Evolutionary conservation across 2,329 filamentous ascomycete genomes (phyloP).

Genomic region (Fusarium sarcochroum): DNA sequence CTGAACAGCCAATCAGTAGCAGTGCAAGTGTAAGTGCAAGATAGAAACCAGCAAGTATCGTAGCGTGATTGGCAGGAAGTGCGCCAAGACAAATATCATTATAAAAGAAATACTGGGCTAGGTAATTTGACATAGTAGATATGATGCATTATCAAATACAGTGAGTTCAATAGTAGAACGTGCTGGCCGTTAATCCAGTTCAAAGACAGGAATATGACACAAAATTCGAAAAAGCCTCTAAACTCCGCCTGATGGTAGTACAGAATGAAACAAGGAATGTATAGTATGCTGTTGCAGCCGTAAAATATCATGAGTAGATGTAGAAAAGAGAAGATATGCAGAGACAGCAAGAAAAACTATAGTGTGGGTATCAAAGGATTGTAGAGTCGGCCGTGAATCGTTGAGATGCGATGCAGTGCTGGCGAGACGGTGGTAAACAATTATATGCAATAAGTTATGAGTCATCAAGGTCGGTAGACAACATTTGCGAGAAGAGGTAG

Average conservation of each 20-base stretch:
- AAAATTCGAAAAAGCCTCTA: slow-evolving; percentile 14
- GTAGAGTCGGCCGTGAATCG: slow-evolving; percentile 48
- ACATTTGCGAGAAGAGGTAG: slow-evolving; percentile 63
- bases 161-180: slow-evolving; percentile 8
- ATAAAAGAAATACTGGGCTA: slow-evolving; percentile 16
- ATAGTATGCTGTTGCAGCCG: slow-evolving; percentile 42
- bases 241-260: slow-evolving; percentile 28
- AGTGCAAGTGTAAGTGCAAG: neutral
- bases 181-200: slow-evolving; percentile 1
- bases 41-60: neutral
- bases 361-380: slow-evolving; percentile 48
- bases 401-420: slow-evolving; percentile 32
- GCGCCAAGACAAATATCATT: slow-evolving; percentile 17
- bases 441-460: slow-evolving; percentile 11
- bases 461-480: slow-evolving; percentile 61
- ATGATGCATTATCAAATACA: slow-evolving; percentile 14
- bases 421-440: slow-evolving; percentile 20
- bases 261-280: slow-evolving; percentile 34
- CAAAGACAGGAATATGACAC: slow-evolving; percentile 1
- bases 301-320: slow-evolving; percentile 34
- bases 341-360: slow-evolving; percentile 23
- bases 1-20: neutral
- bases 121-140: slow-evolving; percentile 23
- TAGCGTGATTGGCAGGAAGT: slow-evolving; percentile 7
- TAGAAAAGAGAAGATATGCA: slow-evolving; percentile 18